A percentile compares a stretch with the other conserved stretches of the same genome.
phyloP scores from a whole-genome alignment of 805 yeast genomes.

The Pichia exigua region DNA sequence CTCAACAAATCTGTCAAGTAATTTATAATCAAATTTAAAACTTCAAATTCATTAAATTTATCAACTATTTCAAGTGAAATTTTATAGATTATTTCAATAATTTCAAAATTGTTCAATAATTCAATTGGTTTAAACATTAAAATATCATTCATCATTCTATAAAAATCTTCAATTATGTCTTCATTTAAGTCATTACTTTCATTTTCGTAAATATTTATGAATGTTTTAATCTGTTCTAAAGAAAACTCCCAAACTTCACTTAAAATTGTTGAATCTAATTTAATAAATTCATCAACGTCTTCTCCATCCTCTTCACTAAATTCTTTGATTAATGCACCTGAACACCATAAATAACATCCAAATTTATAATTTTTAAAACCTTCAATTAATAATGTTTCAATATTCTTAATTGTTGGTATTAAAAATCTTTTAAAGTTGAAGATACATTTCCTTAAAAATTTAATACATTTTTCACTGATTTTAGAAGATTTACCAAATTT shows the following conservation, averaged over 20 bases:
- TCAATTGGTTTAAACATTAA: slow-evolving; percentile 64
- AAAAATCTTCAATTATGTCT: slow-evolving; percentile 81
- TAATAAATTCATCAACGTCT: slow-evolving; percentile 8
- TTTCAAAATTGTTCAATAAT: slow-evolving; percentile 37
- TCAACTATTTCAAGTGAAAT: slow-evolving; percentile 48
- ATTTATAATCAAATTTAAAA: slow-evolving; percentile 62
- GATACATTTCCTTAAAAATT: slow-evolving; percentile 57
- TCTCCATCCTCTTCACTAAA: slow-evolving; percentile 44
- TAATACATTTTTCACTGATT: slow-evolving; percentile 69
- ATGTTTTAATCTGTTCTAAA: slow-evolving; percentile 52
- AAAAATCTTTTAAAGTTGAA: slow-evolving; percentile 54
- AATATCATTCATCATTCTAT: slow-evolving; percentile 69
- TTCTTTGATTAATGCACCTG: slow-evolving; percentile 73
- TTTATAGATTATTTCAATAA: slow-evolving; percentile 47
- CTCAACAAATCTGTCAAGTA: slow-evolving; percentile 73
- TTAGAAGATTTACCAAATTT: slow-evolving; percentile 51
- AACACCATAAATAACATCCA: slow-evolving; percentile 87
- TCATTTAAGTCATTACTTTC: slow-evolving; percentile 24
- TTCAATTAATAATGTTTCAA: slow-evolving; percentile 57
- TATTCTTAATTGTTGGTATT: slow-evolving; percentile 49
- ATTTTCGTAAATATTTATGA: slow-evolving; percentile 34
- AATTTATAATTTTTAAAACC: slow-evolving; percentile 63
- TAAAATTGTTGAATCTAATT: slow-evolving; percentile 12
- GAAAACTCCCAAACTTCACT: slow-evolving; percentile 61
- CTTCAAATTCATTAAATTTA: slow-evolving; percentile 57